These are phyloP conservation scores for Pythium sp. DNA, from an alignment of 352 stramenopile genomes.

Conservation along the genomic window DNA sequence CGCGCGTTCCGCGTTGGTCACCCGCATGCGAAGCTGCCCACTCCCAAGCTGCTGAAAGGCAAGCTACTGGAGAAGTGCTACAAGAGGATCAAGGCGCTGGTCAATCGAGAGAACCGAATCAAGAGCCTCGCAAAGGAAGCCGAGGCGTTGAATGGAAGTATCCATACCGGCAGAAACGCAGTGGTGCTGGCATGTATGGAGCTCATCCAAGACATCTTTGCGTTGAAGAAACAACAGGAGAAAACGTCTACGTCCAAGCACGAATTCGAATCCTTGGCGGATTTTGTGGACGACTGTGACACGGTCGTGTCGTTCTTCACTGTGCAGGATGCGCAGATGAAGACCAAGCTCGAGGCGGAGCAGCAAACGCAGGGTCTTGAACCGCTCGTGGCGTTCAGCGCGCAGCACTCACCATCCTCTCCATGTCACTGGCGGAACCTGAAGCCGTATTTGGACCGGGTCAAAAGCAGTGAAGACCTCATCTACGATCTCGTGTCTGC, in stretches of 20 bases:
- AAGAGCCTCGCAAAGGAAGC: not conserved
- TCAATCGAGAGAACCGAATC: not conserved
- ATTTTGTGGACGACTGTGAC: slow-evolving; percentile 20
- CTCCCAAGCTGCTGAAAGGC: slow-evolving; percentile 11
- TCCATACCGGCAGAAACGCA: not conserved
- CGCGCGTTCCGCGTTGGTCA: slow-evolving; percentile 11
- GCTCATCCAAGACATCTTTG: slow-evolving; percentile 23
- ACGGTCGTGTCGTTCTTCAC: slow-evolving; percentile 20
- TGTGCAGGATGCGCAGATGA: slow-evolving; percentile 3
- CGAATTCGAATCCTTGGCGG: slow-evolving; percentile 13
- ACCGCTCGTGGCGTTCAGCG: not conserved
- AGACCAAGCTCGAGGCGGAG: not conserved
- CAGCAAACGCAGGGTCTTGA: not conserved
- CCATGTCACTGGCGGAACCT: not conserved
- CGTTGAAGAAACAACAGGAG: not conserved
- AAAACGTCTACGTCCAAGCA: not conserved
- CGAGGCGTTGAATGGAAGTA: slow-evolving; percentile 7
- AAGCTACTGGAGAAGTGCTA: slow-evolving; percentile 23
- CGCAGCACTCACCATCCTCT: not conserved
- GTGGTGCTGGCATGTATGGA: slow-evolving; percentile 10
- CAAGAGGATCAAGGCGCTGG: not conserved
- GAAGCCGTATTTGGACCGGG: not conserved
- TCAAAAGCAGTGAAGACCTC: slow-evolving; percentile 14
- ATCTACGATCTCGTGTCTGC: slow-evolving; percentile 9
- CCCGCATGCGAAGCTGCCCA: not conserved